A percentile compares a stretch with the other conserved stretches of the same genome.
These are phyloP conservation scores for Rhamnella rubrinervis DNA, from an alignment of 331 rosid species.

Conservation along the genomic window DNA sequence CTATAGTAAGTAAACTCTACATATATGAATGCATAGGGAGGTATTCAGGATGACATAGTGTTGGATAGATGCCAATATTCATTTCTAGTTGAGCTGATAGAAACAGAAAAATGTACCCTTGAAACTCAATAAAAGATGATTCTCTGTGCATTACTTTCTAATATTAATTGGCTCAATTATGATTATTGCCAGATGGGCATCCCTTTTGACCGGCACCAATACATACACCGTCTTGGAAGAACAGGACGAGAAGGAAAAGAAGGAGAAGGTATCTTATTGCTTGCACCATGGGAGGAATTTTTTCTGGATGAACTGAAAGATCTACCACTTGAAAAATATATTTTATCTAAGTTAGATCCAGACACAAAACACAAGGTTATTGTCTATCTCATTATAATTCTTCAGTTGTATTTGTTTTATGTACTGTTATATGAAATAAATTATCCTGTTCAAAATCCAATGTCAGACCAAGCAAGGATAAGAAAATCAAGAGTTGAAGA, in stretches of 20 bases:
- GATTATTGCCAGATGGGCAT: constrained; percentile 64
- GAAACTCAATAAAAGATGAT: not conserved
- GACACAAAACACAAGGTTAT: constrained; percentile 60
- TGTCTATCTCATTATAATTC: constrained; percentile 13
- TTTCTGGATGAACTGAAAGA: constrained; percentile 75
- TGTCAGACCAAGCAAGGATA: not conserved
- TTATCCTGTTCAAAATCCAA: constrained; percentile 1
- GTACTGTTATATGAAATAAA: not conserved
- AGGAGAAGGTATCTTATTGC: constrained; percentile 74
- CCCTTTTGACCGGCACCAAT: constrained; percentile 82
- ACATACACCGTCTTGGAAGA: constrained; percentile 93
- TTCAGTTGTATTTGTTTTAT: not conserved
- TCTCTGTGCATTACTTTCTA: not conserved
- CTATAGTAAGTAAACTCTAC: not conserved
- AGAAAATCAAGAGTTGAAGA: not conserved
- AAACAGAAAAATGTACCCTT: not conserved
- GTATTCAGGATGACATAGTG: not conserved
- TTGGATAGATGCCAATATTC: too few relatives aligned
- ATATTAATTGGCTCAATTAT: not conserved
- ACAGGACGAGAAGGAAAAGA: constrained; percentile 91
- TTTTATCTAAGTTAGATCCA: constrained; percentile 56
- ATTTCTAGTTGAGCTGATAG: not conserved
- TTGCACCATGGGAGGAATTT: constrained; percentile 96
- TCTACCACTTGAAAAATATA: constrained; percentile 63
- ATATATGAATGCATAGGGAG: not conserved